Percentiles rank a stretch among this genome's conserved stretches.
These are phyloP conservation scores for Yamadazyma sp. DNA, from an alignment of 805 yeast genomes.

Conservation along the genomic window DNA sequence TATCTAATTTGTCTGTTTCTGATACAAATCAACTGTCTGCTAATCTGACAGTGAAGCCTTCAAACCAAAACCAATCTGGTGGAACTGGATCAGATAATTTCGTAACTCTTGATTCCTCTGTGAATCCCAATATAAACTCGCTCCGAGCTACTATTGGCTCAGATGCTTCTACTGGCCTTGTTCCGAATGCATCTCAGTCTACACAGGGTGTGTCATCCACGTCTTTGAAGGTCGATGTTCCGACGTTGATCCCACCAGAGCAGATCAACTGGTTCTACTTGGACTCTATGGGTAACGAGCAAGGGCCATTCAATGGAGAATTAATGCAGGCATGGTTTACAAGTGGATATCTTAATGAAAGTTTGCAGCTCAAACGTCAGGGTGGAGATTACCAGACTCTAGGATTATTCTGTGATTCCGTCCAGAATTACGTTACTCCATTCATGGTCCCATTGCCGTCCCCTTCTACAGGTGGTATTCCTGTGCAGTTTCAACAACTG, in stretches of 20 bases:
- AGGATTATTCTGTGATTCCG: conserved; percentile 48
- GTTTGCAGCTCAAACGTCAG: conserved; percentile 56
- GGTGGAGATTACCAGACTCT: conserved; percentile 57
- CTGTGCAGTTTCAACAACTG: background rate
- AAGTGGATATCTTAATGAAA: conserved; percentile 55
- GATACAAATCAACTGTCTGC: background rate
- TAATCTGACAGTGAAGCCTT: background rate
- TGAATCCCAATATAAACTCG: background rate
- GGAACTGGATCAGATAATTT: background rate
- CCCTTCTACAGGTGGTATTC: conserved; percentile 1
- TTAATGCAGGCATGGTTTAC: conserved; percentile 79
- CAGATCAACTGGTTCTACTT: conserved; percentile 67
- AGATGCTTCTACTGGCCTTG: conserved; percentile 4
- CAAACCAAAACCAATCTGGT: too few relatives aligned
- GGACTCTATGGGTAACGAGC: conserved; percentile 68
- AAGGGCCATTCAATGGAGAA: conserved; percentile 77
- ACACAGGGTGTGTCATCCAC: background rate
- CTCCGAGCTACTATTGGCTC: conserved; percentile 5
- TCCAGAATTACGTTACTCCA: conserved; percentile 56
- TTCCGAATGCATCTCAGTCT: background rate
- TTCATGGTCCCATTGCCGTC: conserved; percentile 52
- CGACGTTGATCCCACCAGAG: conserved; percentile 3
- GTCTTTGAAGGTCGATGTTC: background rate
- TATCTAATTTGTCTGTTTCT: background rate
- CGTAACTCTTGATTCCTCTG: background rate